These are phyloP conservation scores for Symbiodinium natans DNA, from an alignment of 73 alveolate genomes.

Conservation along the genomic window DNA sequence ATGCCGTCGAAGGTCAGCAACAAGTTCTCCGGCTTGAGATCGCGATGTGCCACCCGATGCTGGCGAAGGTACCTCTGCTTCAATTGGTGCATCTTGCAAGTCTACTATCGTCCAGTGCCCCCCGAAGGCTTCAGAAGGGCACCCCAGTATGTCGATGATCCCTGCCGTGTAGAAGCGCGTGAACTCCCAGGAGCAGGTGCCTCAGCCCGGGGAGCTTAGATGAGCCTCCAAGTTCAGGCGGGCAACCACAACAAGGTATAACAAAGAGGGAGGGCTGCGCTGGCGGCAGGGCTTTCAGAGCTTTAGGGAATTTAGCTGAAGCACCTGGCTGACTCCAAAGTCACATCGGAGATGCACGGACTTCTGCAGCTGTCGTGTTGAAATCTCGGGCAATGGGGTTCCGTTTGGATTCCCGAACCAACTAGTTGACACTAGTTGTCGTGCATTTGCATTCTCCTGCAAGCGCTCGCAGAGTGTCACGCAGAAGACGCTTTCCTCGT, in stretches of 20 bases:
- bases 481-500: no score
- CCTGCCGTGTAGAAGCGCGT: conserved; percentile 58
- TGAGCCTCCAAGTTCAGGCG: neutral
- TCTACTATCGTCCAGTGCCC: neutral
- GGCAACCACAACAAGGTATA: neutral
- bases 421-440: no score
- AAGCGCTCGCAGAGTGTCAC: no score
- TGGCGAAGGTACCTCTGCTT: conserved; percentile 60
- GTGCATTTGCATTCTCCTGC: no score
- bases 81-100: neutral
- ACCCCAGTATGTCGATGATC: conserved; percentile 36
- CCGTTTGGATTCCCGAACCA: no score
- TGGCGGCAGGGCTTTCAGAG: neutral
- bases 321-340: neutral
- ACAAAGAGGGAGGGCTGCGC: neutral
- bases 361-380: no score
- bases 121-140: neutral
- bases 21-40: conserved; percentile 49
- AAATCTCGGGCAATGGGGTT: no score
- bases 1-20: conserved; percentile 9
- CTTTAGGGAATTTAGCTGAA: neutral
- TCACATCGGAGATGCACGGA: no score
- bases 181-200: conserved; percentile 39
- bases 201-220: conserved; percentile 17
- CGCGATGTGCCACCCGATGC: conserved; percentile 73